Percentiles rank a stretch among this genome's conserved stretches.
Conservation (phyloP, 345 rosid species). For the Pistacia atlantica region DNA sequence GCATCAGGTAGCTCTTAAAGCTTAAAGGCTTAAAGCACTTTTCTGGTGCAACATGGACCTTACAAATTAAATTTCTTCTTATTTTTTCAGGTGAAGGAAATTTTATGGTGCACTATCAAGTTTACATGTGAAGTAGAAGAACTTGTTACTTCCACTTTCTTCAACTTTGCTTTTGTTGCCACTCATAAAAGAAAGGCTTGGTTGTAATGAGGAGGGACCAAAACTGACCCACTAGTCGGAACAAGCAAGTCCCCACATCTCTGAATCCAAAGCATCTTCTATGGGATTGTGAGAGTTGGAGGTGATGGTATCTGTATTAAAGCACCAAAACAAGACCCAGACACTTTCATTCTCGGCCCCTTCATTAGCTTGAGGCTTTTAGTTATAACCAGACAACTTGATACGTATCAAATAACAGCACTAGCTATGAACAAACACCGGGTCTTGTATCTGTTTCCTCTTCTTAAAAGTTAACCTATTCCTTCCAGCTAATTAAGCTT, state of each 20-base stretch:
- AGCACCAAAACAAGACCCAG: conserved; percentile 16
- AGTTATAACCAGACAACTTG: conserved; percentile 22
- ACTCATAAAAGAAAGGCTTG: conserved; percentile 8
- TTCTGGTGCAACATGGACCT: neutral
- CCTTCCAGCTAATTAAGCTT: conserved; percentile 7
- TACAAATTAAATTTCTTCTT: neutral
- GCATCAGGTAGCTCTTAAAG: too few species aligned
- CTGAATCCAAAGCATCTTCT: conserved; percentile 40
- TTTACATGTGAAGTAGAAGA: neutral
- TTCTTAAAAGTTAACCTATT: too few species aligned
- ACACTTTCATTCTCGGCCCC: conserved; percentile 2
- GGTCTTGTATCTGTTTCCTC: conserved; percentile 7
- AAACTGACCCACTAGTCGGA: conserved; percentile 8
- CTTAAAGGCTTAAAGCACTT: neutral
- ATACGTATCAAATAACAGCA: conserved; percentile 20
- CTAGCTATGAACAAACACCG: conserved; percentile 13
- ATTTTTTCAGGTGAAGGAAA: neutral
- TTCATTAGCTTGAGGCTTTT: neutral
- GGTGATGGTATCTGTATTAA: conserved; percentile 15
- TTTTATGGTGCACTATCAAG: conserved; percentile 3
- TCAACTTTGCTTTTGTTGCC: conserved; percentile 27
- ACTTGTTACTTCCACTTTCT: conserved; percentile 3
- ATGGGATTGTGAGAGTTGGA: neutral
- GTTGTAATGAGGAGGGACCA: conserved; percentile 22
- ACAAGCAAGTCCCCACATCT: conserved; percentile 18